A percentile compares a stretch with the other conserved stretches of the same genome.
These are phyloP conservation scores for Podaxis rugospora DNA, from an alignment of 768 basidiomycete genomes.

Conservation along the genomic window DNA sequence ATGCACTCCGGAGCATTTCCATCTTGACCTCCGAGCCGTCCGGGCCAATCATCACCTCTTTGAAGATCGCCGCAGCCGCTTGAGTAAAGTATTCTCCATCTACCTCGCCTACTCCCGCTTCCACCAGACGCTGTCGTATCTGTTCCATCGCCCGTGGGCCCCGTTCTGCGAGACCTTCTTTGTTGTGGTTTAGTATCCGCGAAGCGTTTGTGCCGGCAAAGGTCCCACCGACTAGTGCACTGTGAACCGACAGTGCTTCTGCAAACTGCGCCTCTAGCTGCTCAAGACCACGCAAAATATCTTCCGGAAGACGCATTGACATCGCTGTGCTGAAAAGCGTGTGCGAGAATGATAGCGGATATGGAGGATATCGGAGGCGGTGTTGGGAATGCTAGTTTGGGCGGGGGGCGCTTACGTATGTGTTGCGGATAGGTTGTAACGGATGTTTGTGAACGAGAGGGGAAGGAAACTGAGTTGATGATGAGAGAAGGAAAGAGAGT, in stretches of 20 bases:
- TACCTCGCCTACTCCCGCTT: not conserved
- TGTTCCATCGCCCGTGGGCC: slow-evolving; percentile 7
- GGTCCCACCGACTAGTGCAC: slow-evolving; percentile 6
- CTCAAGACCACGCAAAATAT: slow-evolving; percentile 6
- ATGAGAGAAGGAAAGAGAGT: not conserved
- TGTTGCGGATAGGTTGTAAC: not conserved
- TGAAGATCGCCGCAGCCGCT: slow-evolving; percentile 9
- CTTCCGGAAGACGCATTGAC: slow-evolving; percentile 5
- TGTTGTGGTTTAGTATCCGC: not conserved
- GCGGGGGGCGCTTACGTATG: not conserved
- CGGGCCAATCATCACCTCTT: slow-evolving; percentile 3
- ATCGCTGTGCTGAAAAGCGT: not conserved
- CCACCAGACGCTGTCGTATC: slow-evolving; percentile 4
- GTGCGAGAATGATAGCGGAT: not conserved
- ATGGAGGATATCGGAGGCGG: not conserved
- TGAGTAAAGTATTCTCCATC: slow-evolving; percentile 6
- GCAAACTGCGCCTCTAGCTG: slow-evolving; percentile 10
- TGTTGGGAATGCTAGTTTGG: not conserved
- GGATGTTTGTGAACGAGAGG: not conserved
- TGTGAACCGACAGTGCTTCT: slow-evolving; percentile 8
- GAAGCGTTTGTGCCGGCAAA: not conserved
- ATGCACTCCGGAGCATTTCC: slow-evolving; percentile 6
- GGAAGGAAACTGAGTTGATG: not conserved
- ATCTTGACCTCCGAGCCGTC: slow-evolving; percentile 10
- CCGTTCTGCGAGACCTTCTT: slow-evolving; percentile 6